These are phyloP conservation scores for Triticum monococcum DNA, from an alignment of 176 grass and related monocot species.

Conservation along the genomic window DNA sequence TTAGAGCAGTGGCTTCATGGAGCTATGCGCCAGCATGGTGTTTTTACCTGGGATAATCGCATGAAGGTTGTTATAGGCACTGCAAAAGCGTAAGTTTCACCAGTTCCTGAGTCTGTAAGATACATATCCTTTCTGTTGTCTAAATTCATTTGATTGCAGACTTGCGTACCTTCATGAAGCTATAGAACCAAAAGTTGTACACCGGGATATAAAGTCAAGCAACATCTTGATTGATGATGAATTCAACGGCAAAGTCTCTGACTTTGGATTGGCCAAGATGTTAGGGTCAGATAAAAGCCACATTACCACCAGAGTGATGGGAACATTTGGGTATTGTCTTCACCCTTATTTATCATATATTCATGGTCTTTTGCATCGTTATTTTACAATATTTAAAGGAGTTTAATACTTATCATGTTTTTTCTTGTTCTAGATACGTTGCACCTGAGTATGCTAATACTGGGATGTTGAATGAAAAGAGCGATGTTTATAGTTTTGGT, in stretches of 20 bases:
- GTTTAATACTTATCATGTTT: constrained; percentile 15
- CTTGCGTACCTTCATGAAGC: constrained; percentile 99
- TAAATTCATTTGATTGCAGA: constrained; percentile 42
- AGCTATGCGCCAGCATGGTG: constrained; percentile 75
- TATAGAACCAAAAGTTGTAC: constrained; percentile 98
- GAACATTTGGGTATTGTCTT: constrained; percentile 79
- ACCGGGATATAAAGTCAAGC: constrained; percentile 98
- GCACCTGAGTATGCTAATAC: constrained; percentile 98
- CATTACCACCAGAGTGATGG: constrained; percentile 97
- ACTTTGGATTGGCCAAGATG: constrained; percentile 95
- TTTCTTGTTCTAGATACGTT: constrained; percentile 71
- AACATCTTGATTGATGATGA: constrained; percentile 98
- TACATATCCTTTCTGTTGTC: neutral
- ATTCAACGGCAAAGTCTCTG: constrained; percentile 93
- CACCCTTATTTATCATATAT: neutral
- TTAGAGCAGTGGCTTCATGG: constrained; percentile 99
- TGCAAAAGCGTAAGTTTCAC: constrained; percentile 88
- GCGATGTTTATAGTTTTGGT: constrained; percentile 97
- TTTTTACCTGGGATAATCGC: constrained; percentile 90
- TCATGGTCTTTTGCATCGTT: neutral
- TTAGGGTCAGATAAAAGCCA: constrained; percentile 96
- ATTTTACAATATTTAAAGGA: neutral
- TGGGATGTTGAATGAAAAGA: constrained; percentile 98
- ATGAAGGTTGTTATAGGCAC: constrained; percentile 93
- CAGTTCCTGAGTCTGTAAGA: neutral